These are phyloP conservation scores for Tetracladium setigerum DNA, from an alignment of 495 filamentous ascomycete species.

Conservation along the genomic window DNA sequence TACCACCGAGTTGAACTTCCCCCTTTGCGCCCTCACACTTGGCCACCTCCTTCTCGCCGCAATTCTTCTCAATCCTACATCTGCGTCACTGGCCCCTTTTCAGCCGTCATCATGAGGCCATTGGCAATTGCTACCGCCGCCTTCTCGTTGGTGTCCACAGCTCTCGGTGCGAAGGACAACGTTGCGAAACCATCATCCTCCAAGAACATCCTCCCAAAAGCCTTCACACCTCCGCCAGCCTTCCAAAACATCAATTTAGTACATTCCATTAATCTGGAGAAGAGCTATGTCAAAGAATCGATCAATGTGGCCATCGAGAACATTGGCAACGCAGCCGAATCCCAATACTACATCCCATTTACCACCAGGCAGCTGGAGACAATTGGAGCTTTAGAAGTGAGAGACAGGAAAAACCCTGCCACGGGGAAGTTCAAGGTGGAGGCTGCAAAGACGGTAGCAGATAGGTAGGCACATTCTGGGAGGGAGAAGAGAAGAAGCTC, in stretches of 20 bases:
- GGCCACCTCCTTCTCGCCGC: too few species aligned
- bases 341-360: slow-evolving; percentile 86
- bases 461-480: slow-evolving; percentile 39
- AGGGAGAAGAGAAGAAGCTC: not conserved
- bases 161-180: slow-evolving; percentile 24
- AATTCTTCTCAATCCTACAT: too few species aligned
- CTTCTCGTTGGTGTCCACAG: slow-evolving; percentile 31
- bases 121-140: slow-evolving; percentile 40
- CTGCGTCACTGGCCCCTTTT: slow-evolving; percentile 11
- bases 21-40: too few species aligned
- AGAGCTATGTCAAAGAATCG: slow-evolving; percentile 78
- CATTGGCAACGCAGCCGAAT: slow-evolving; percentile 60
- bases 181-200: slow-evolving; percentile 29
- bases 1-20: too few species aligned
- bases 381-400: slow-evolving; percentile 81
- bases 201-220: slow-evolving; percentile 45
- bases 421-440: slow-evolving; percentile 60
- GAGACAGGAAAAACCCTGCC: slow-evolving; percentile 74
- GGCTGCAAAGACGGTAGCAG: slow-evolving; percentile 52
- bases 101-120: slow-evolving; percentile 43
- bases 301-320: slow-evolving; percentile 96
- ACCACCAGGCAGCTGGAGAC: slow-evolving; percentile 61
- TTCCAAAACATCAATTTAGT: slow-evolving; percentile 91
- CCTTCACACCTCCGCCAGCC: slow-evolving; percentile 79
- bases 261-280: slow-evolving; percentile 85